These are phyloP conservation scores for Punica granatum DNA, from an alignment of 345 rosid species.

Conservation along the genomic window DNA sequence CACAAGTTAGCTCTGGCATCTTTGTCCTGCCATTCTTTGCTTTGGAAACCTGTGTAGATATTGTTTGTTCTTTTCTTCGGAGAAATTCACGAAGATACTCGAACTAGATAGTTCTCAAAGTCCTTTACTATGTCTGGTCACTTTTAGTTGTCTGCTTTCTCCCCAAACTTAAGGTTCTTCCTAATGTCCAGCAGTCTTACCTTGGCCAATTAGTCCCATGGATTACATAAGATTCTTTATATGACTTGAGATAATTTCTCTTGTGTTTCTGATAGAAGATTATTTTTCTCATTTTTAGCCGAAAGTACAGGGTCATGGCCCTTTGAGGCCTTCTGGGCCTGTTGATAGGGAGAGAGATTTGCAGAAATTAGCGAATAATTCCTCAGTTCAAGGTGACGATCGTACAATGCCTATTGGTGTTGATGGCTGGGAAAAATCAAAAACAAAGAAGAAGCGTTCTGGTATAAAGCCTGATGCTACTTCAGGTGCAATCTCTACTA, in stretches of 20 bases:
- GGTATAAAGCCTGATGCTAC: constrained; percentile 66
- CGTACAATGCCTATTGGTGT: constrained; percentile 53
- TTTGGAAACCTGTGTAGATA: too few relatives aligned
- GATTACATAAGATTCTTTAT: neutral
- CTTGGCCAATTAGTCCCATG: neutral
- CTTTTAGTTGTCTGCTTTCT: neutral
- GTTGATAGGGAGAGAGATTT: constrained; percentile 74
- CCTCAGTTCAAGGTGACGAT: constrained; percentile 60
- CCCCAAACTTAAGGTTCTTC: neutral
- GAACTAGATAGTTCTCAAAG: neutral
- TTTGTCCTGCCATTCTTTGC: neutral
- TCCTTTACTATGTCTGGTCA: neutral
- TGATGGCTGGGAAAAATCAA: constrained; percentile 94
- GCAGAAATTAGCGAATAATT: constrained; percentile 48
- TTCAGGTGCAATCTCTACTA: constrained; percentile 40
- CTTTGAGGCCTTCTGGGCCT: constrained; percentile 53
- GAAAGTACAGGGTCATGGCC: constrained; percentile 62
- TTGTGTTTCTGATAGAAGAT: constrained; percentile 12
- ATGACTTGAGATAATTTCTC: too few relatives aligned
- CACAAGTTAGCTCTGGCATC: neutral
- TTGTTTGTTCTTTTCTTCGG: neutral
- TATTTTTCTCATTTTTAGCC: constrained; percentile 29
- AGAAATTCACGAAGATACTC: neutral
- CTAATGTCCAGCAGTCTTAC: neutral
- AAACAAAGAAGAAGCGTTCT: constrained; percentile 87